These are phyloP conservation scores for Forsythia viridissima DNA, from an alignment of 257 asterid genomes.

Conservation along the genomic window DNA sequence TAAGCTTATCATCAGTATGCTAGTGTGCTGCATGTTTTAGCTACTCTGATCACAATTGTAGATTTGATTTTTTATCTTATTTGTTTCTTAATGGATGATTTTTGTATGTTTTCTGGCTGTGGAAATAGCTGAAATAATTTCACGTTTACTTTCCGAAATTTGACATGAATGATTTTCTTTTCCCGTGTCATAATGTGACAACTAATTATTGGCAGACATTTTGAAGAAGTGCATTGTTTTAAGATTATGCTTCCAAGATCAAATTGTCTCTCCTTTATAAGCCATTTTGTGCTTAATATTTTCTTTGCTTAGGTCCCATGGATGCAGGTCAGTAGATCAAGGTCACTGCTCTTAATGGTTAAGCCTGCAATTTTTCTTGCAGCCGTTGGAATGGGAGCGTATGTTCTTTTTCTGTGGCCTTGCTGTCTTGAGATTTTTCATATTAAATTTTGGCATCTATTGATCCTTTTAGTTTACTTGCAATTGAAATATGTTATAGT, in stretches of 20 bases:
- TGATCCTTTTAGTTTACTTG: background rate
- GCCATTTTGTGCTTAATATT: slow-evolving; percentile 9
- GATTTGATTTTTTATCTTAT: background rate
- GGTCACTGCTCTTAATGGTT: slow-evolving; percentile 83
- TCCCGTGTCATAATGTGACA: background rate
- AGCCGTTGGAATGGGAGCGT: slow-evolving; percentile 85
- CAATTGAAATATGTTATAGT: background rate
- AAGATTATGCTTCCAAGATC: background rate
- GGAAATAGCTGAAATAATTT: background rate
- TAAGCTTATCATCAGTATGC: no score
- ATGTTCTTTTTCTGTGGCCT: slow-evolving; percentile 30
- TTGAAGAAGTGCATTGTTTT: background rate
- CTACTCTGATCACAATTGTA: background rate
- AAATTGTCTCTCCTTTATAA: slow-evolving; percentile 13
- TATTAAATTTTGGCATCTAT: background rate
- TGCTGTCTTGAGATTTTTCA: background rate
- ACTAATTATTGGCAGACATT: background rate
- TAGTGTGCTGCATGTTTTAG: no score
- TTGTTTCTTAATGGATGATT: background rate
- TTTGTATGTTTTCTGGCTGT: background rate
- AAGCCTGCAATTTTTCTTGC: slow-evolving; percentile 73
- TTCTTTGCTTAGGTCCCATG: slow-evolving; percentile 74
- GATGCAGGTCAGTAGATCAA: slow-evolving; percentile 96
- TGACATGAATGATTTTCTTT: background rate
- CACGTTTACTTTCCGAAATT: slow-evolving; percentile 11